Base-by-base conservation (phyloP, 2,329 filamentous ascomycete species). In the Exophiala xenobiotica region DNA sequence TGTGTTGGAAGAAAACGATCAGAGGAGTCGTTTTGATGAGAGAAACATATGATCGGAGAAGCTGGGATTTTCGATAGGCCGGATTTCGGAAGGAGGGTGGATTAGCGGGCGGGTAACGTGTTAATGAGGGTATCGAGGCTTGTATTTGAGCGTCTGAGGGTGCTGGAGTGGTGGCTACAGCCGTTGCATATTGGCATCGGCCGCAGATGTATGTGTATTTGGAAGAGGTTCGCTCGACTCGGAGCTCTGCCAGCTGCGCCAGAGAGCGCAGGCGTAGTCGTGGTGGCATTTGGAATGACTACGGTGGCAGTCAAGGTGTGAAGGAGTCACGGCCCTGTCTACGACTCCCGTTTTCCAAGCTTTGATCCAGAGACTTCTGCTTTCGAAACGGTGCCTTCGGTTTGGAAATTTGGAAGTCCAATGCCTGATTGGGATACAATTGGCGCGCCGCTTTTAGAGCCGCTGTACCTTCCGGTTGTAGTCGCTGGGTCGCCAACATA, bases 61-160 rank as follows among this genome's bases (percentile, higher is more conserved):
- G 79, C 72, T 99, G 93, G 12, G 90, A 86, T 74, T 97, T 96
- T 68, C 92, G 87, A 64, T 86, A 86, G 67, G 95, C 87, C 40
- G 91, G 82, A 16, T 85, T 87, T 67, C 92, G 88, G 68, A 95
- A 87, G 48, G 88, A 95, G 3, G 89, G 90, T 2, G 91, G 92
- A 70, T 96, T 90, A 1, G 83, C 86, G 0, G 83, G 67, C 46
- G 80, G 78, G 61, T 76, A 79, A 63, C 74, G 73, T 24, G 74
- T 65, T 18, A 81, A 72, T 24, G 76, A 71, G 5, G 72, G 65
- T 47, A 66, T 61, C 1, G 74, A 71, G 48, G 64, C 33, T 19
- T 47, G 42, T 55, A 74, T 76, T 59, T 78, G 76, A 20, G 77
- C 69, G 48, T 78, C 70, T 40, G 80, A 69, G 8, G 78, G 70